phyloP scores from a whole-genome alignment of 495 filamentous ascomycete species.

The Penicillium canescens region DNA sequence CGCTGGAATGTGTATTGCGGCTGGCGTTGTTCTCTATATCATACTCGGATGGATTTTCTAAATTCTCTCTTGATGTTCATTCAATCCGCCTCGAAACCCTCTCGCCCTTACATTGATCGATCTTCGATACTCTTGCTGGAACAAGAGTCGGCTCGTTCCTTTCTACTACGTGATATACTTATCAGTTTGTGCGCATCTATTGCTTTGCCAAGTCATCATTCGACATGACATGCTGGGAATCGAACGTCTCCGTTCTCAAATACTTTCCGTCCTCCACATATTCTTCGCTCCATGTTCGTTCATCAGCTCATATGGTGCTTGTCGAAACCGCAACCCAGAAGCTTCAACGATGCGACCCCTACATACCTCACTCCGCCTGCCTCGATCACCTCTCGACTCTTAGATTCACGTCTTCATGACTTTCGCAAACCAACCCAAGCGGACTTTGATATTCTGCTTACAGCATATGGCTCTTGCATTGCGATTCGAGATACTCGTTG shows the following conservation, averaged over 20 bases:
- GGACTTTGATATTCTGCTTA: not conserved
- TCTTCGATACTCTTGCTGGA: conserved; percentile 21
- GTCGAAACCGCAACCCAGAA: not conserved
- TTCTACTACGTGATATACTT: too few relatives aligned
- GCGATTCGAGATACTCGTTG: not conserved
- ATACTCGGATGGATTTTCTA: conserved; percentile 67
- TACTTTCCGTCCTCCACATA: not conserved
- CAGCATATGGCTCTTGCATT: not conserved
- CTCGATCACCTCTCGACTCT: not conserved
- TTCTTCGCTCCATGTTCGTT: too few relatives aligned
- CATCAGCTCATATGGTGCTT: not conserved
- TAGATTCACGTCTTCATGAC: conserved; percentile 13
- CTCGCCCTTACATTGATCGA: not conserved
- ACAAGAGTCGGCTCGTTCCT: conserved; percentile 10
- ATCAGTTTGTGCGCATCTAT: not conserved
- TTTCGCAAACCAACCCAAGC: not conserved
- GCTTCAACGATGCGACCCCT: not conserved
- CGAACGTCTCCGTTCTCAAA: not conserved
- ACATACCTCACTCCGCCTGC: not conserved
- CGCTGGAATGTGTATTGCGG: conserved; percentile 76
- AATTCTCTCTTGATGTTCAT: not conserved
- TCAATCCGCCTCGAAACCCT: not conserved
- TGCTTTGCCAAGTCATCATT: not conserved
- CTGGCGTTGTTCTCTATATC: conserved; percentile 74
- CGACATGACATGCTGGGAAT: not conserved